Conservation (phyloP, 2,329 filamentous ascomycete species). For the Diaporthe sp. region DNA sequence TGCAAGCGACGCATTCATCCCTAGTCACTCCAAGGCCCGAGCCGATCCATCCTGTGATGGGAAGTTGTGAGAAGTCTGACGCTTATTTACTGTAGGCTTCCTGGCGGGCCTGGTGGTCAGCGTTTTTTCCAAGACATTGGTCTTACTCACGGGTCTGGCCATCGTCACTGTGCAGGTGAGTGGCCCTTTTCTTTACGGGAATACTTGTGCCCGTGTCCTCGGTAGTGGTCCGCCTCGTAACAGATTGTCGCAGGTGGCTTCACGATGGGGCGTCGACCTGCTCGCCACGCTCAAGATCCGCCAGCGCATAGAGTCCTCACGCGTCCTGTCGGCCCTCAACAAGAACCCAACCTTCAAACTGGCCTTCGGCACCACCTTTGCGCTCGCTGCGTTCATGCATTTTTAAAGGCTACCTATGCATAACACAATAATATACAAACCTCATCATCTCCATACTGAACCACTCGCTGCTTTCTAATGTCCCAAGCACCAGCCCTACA, state of each 20-base stretch:
- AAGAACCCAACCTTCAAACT: constrained; percentile 75
- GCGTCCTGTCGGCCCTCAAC: constrained; percentile 64
- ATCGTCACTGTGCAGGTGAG: constrained; percentile 75
- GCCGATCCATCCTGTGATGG: neutral
- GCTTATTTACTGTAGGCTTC: constrained; percentile 62
- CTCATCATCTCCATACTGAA: constrained; percentile 10
- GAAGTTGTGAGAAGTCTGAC: neutral
- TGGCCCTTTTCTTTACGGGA: neutral
- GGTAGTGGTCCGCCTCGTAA: constrained; percentile 21
- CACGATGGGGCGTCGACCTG: constrained; percentile 59
- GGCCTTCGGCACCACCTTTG: constrained; percentile 81
- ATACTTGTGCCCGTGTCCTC: neutral
- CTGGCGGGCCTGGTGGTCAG: constrained; percentile 75
- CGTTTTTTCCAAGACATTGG: constrained; percentile 79
- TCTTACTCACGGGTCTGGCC: constrained; percentile 75
- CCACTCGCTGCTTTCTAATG: neutral
- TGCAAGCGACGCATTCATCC: neutral
- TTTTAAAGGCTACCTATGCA: constrained; percentile 49
- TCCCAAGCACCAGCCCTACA: neutral
- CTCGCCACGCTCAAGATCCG: constrained; percentile 54
- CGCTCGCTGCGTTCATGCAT: constrained; percentile 75
- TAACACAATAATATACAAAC: constrained; percentile 25
- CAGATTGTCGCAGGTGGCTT: constrained; percentile 54
- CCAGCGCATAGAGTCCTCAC: constrained; percentile 54
- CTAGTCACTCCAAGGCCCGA: neutral